phyloP scores from a whole-genome alignment of 1,284 basidiomycete species.

The Ustilago esculenta region DNA sequence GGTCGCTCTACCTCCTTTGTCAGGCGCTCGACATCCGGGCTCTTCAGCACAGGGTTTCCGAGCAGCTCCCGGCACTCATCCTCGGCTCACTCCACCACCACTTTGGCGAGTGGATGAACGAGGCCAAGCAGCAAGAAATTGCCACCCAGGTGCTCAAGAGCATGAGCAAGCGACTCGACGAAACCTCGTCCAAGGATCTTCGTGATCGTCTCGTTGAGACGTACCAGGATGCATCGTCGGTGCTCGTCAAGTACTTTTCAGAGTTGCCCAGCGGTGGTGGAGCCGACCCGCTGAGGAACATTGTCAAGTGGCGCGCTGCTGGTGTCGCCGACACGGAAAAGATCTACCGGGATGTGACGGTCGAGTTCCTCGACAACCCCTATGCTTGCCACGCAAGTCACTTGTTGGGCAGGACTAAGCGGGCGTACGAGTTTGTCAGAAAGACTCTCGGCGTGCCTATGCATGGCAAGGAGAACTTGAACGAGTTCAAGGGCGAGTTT shows the following conservation, averaged over 20 bases:
- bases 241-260: slow-evolving; percentile 57
- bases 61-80: slow-evolving; percentile 43
- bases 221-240: slow-evolving; percentile 53
- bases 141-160: slow-evolving; percentile 43
- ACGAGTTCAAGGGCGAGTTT: slow-evolving; percentile 55
- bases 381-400: slow-evolving; percentile 56
- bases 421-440: slow-evolving; percentile 59
- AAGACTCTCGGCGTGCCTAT: slow-evolving; percentile 58
- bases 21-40: slow-evolving; percentile 62
- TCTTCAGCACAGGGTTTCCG: slow-evolving; percentile 48
- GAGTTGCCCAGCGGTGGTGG: slow-evolving; percentile 56
- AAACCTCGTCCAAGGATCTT: slow-evolving; percentile 56
- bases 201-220: slow-evolving; percentile 53
- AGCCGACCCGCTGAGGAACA: slow-evolving; percentile 58
- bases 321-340: slow-evolving; percentile 47
- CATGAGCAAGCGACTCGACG: slow-evolving; percentile 55
- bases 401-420: slow-evolving; percentile 50
- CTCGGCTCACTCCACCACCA: slow-evolving; percentile 30
- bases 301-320: slow-evolving; percentile 55
- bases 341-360: slow-evolving; percentile 49
- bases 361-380: slow-evolving; percentile 56
- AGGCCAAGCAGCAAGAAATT: slow-evolving; percentile 35
- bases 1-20: slow-evolving; percentile 59
- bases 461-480: slow-evolving; percentile 58
- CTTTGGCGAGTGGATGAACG: slow-evolving; percentile 61